Conservation (phyloP, 345 rosid species). For the Populus simonii region DNA sequence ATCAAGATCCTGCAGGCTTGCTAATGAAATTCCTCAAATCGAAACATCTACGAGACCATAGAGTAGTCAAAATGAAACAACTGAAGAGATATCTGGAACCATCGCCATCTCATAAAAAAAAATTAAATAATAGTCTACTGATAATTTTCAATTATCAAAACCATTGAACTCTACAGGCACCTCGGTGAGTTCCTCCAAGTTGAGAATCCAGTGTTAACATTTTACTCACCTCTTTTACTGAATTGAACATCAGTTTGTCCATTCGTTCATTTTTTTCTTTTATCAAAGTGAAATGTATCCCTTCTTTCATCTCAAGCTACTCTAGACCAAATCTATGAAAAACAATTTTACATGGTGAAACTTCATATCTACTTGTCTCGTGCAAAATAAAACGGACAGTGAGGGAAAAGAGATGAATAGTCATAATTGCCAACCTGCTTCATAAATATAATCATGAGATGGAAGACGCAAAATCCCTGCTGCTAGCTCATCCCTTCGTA, state of each 20-base stretch:
- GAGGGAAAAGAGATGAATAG: constrained; percentile 4
- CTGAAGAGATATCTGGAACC: neutral
- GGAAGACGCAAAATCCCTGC: constrained; percentile 6
- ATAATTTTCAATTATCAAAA: neutral
- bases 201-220: neutral
- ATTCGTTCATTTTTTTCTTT: neutral
- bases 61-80: neutral
- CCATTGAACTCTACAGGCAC: neutral
- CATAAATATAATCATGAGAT: neutral
- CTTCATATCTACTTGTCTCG: neutral
- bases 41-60: neutral
- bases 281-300: constrained; percentile 3
- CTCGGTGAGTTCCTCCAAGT: neutral
- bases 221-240: constrained; percentile 14
- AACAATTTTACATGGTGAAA: neutral
- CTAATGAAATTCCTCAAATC: neutral
- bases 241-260: neutral
- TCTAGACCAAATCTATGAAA: constrained; percentile 15
- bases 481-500: constrained; percentile 7
- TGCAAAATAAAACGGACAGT: neutral
- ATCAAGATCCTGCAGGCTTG: neutral
- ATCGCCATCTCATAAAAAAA: neutral
- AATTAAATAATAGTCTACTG: too few relatives aligned
- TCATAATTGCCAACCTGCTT: constrained; percentile 15
- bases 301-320: constrained; percentile 13